These are phyloP conservation scores for Phalaenopsis hybrid DNA, from an alignment of 116 monocot species.

Conservation along the genomic window DNA sequence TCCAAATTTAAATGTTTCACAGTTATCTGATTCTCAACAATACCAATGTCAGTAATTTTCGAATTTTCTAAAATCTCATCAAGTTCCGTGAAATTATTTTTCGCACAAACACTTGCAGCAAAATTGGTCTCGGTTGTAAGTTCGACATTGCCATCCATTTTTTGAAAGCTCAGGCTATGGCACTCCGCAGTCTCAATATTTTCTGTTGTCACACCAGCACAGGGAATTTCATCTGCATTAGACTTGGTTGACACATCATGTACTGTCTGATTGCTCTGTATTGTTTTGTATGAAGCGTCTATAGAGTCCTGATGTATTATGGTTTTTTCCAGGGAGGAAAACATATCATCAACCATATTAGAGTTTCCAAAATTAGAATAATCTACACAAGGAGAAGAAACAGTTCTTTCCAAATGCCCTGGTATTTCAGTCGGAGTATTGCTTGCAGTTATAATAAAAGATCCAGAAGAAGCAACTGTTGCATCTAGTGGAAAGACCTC, in stretches of 20 bases:
- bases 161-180: conserved; percentile 10
- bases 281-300: conserved; percentile 7
- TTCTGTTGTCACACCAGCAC: conserved; percentile 10
- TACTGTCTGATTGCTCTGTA: conserved; percentile 8
- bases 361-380: conserved; percentile 14
- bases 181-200: neutral
- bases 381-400: conserved; percentile 32
- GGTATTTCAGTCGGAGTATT: conserved; percentile 21
- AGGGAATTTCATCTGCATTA: conserved; percentile 2
- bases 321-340: conserved; percentile 11
- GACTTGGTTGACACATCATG: conserved; percentile 1
- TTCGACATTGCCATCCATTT: conserved; percentile 1
- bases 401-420: conserved; percentile 20
- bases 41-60: conserved; percentile 4
- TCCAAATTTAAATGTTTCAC: neutral
- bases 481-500: conserved; percentile 19
- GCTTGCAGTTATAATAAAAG: conserved; percentile 27
- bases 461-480: conserved; percentile 27
- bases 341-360: conserved; percentile 10
- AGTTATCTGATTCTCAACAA: conserved; percentile 14
- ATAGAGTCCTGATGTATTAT: conserved; percentile 14
- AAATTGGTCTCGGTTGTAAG: conserved; percentile 1
- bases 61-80: conserved; percentile 3
- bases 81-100: conserved; percentile 4
- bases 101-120: conserved; percentile 10